Base-by-base conservation (phyloP, 2,329 filamentous ascomycete genomes). In the Fusarium graminum region DNA sequence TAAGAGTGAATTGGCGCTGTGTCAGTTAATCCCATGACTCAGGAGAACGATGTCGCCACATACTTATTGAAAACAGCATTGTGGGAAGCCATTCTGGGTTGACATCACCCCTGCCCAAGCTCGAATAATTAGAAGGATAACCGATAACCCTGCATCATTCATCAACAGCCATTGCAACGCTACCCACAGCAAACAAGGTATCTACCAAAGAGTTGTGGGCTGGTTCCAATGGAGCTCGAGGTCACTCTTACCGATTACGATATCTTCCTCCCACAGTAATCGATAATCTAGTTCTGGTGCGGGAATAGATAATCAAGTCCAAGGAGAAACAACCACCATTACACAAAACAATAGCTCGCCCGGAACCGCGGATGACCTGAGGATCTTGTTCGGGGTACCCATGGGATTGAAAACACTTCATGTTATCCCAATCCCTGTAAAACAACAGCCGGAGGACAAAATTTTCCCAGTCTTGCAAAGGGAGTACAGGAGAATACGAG, bases 381-480 rank as follows among this genome's bases (percentile, higher is more conserved):
- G 42, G 28, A 56, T 56, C n/a, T 19, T 49, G 19, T 38, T 59
- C 22, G 55, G 55, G 7, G 41, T 59, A 14, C 56, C 51, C 13
- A 28, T 38, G n/a, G 43, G 52, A 13, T 26, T 26, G 4, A 59
- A 55, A 29, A 59, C 42, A 11, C 43, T 56, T 26, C 43, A 56
- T 32, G 29, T 59, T 12, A 29, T 16, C 10, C 19, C 56, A 2
- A 49, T 56, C 8, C 43, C 43, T 6, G 56, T 56, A 9, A 22
- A 34, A 28, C 30, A 44, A 7, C 34, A 56, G 30, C 30, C 36
- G 13, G 30, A 30, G n/a, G 22, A 26, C n/a, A 49, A 49, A 13
- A 43, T 49, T 1, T 59, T 59, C 1, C 52, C 51, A 7, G 30
- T 41, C 11, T 5, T 56, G n/a, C 53, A 56, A 19, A 10, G n/a